Percentiles rank a stretch among this genome's conserved stretches.
These are phyloP conservation scores for Cudoniella acicularis DNA, from an alignment of 495 filamentous ascomycete genomes.

Conservation along the genomic window DNA sequence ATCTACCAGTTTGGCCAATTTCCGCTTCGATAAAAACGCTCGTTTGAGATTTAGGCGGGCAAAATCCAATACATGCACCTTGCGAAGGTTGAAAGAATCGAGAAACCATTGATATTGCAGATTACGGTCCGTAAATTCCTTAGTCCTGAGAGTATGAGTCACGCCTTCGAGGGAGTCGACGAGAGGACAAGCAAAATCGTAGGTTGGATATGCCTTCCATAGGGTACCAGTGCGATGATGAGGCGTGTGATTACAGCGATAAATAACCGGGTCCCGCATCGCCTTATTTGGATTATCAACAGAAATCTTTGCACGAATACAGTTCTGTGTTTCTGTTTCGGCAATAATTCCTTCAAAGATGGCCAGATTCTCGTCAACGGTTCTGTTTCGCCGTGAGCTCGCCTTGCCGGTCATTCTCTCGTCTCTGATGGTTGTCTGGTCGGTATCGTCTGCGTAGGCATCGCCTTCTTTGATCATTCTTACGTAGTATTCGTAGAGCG, in stretches of 20 bases:
- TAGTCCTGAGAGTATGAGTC: slow-evolving; percentile 87
- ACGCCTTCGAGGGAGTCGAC: slow-evolving; percentile 87
- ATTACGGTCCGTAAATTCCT: slow-evolving; percentile 94
- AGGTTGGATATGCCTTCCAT: slow-evolving; percentile 94
- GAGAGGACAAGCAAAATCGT: slow-evolving; percentile 87
- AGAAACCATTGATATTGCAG: slow-evolving; percentile 94
- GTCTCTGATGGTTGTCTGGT: slow-evolving; percentile 58
- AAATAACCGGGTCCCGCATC: slow-evolving; percentile 76
- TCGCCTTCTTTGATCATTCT: slow-evolving; percentile 66
- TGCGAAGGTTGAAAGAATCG: slow-evolving; percentile 72
- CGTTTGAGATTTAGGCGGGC: slow-evolving; percentile 90
- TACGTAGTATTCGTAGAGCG: slow-evolving; percentile 62
- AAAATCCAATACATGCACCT: slow-evolving; percentile 94
- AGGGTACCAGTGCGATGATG: slow-evolving; percentile 58
- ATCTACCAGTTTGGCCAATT: slow-evolving; percentile 88
- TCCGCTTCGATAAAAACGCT: slow-evolving; percentile 87
- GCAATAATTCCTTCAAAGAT: slow-evolving; percentile 73
- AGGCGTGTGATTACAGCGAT: slow-evolving; percentile 63
- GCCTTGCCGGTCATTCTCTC: slow-evolving; percentile 64
- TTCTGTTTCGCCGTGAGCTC: slow-evolving; percentile 59
- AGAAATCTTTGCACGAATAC: slow-evolving; percentile 75
- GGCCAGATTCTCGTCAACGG: slow-evolving; percentile 61
- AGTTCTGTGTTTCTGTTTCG: slow-evolving; percentile 61
- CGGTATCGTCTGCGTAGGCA: slow-evolving; percentile 73
- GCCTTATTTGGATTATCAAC: slow-evolving; percentile 36